Evolutionary conservation across 202 grass and related monocot genomes (phyloP).

Genomic region (Carex arenaria): DNA sequence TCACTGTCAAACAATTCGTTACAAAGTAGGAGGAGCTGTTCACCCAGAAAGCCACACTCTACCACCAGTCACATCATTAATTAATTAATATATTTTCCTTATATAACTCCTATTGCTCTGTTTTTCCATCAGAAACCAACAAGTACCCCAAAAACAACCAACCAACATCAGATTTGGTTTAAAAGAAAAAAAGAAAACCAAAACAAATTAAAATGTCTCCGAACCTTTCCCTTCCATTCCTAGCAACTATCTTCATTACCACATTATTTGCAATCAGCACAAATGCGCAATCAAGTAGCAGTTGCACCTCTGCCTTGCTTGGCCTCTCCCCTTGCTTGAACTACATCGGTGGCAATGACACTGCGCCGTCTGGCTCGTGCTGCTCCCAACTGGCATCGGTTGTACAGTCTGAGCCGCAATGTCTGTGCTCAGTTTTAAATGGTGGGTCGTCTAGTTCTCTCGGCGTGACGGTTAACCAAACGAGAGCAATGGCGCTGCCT

Average conservation of each 20-base stretch:
- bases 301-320: conserved; percentile 39
- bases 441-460: conserved; percentile 33
- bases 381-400: conserved; percentile 43
- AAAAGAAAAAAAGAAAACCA: background rate
- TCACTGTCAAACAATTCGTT: conserved; percentile 24
- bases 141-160: background rate
- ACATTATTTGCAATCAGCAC: conserved; percentile 11
- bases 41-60: conserved; percentile 37
- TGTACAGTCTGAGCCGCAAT: conserved; percentile 47
- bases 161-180: background rate
- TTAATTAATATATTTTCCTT: background rate
- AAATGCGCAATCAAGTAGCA: conserved; percentile 38
- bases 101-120: conserved; percentile 29
- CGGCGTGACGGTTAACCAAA: conserved; percentile 43
- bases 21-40: conserved; percentile 38
- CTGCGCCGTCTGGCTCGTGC: conserved; percentile 32
- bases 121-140: conserved; percentile 9
- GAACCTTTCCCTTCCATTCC: background rate
- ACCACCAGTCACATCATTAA: background rate
- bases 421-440: conserved; percentile 61
- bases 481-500: conserved; percentile 46
- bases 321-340: conserved; percentile 55
- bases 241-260: background rate
- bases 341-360: conserved; percentile 60
- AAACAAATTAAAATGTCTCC: conserved; percentile 9